These are phyloP conservation scores for Microbotryomycetes sp. DNA, from an alignment of 1,284 basidiomycete genomes.

Conservation along the genomic window DNA sequence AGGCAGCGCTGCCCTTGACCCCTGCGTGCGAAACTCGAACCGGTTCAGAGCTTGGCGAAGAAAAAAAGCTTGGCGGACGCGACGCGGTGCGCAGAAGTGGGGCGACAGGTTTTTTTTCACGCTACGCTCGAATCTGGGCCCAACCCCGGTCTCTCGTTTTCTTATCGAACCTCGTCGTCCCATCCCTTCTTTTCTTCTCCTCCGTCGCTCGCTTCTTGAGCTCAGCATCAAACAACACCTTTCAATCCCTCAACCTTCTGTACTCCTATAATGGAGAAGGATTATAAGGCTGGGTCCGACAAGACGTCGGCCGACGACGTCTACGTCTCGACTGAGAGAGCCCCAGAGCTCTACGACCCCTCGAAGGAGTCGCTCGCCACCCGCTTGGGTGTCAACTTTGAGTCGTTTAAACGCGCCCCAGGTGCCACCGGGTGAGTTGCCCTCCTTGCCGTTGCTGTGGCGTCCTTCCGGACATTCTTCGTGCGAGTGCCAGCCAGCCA, in stretches of 20 bases:
- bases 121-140: neutral
- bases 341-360: constrained; percentile 43
- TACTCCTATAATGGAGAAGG: neutral
- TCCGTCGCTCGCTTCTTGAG: neutral
- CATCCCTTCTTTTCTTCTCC: neutral
- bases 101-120: neutral
- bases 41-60: too few relatives aligned
- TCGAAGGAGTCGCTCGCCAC: constrained; percentile 43
- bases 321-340: constrained; percentile 5
- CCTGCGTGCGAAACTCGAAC: too few relatives aligned
- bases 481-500: neutral
- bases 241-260: neutral
- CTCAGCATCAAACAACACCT: too few relatives aligned
- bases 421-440: constrained; percentile 39
- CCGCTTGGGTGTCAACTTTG: constrained; percentile 43
- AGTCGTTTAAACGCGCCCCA: constrained; percentile 47
- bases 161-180: neutral
- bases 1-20: too few relatives aligned
- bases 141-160: too few relatives aligned
- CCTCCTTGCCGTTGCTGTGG: too few relatives aligned
- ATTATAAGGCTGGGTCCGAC: neutral
- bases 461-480: neutral
- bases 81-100: too few relatives aligned
- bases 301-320: constrained; percentile 6
- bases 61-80: neutral